phyloP scores from a whole-genome alignment of 352 stramenopile species.

The Phytophthora nicotianae region DNA sequence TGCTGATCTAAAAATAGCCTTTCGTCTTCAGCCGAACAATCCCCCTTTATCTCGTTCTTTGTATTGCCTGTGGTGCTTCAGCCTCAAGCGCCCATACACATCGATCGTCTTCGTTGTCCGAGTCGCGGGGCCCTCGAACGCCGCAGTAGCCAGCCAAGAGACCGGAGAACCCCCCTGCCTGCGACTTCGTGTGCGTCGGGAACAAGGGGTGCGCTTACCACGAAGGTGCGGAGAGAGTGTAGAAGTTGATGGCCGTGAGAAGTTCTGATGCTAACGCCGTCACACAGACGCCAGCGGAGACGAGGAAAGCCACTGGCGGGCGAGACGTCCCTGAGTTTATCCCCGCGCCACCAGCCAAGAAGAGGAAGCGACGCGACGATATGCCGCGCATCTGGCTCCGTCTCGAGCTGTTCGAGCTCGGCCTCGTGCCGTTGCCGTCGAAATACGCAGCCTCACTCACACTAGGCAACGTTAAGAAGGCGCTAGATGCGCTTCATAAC shows the following conservation, averaged over 20 bases:
- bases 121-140: not conserved
- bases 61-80: slow-evolving; percentile 9
- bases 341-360: slow-evolving; percentile 42
- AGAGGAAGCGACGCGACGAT: slow-evolving; percentile 32
- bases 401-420: slow-evolving; percentile 88
- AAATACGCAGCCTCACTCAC: slow-evolving; percentile 71
- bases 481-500: slow-evolving; percentile 61
- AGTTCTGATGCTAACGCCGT: slow-evolving; percentile 33
- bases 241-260: slow-evolving; percentile 19
- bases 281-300: slow-evolving; percentile 37
- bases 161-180: slow-evolving; percentile 11
- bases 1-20: slow-evolving; percentile 13
- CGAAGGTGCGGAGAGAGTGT: slow-evolving; percentile 36
- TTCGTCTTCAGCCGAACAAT: slow-evolving; percentile 9
- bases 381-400: slow-evolving; percentile 83
- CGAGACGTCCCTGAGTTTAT: slow-evolving; percentile 39
- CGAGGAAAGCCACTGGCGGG: slow-evolving; percentile 35
- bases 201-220: slow-evolving; percentile 32
- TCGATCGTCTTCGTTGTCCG: not conserved
- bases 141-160: slow-evolving; percentile 11
- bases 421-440: slow-evolving; percentile 72
- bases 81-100: not conserved
- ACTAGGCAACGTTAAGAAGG: slow-evolving; percentile 62
- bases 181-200: slow-evolving; percentile 12
- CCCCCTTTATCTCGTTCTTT: slow-evolving; percentile 30